phyloP scores from a whole-genome alignment of 371 early-diverging fungal species.

The Blakeslea trispora region DNA sequence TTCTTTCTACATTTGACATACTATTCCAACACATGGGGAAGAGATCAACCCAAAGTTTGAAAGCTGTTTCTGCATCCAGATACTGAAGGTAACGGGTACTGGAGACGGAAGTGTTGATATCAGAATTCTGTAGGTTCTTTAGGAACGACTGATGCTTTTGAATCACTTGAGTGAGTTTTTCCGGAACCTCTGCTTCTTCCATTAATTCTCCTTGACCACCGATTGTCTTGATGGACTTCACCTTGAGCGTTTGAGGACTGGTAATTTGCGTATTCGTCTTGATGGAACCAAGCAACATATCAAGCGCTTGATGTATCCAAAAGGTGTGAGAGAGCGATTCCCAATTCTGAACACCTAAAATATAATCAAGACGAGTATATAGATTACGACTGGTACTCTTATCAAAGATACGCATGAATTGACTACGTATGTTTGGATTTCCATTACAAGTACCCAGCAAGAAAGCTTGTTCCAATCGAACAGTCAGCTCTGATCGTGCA shows the following conservation, averaged over 20 bases:
- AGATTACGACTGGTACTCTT: constrained; percentile 70
- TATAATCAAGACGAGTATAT: constrained; percentile 80
- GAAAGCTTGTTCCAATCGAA: constrained; percentile 92
- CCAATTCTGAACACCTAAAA: constrained; percentile 96
- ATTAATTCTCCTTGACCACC: constrained; percentile 17
- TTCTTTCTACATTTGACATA: constrained; percentile 72
- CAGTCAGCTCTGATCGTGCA: constrained; percentile 87
- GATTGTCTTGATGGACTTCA: constrained; percentile 52
- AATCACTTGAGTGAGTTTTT: constrained; percentile 40
- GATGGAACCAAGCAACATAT: constrained; percentile 79
- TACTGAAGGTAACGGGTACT: constrained; percentile 75
- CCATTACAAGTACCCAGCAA: constrained; percentile 82
- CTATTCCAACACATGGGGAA: constrained; percentile 86
- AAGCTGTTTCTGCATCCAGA: constrained; percentile 69
- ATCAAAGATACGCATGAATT: constrained; percentile 84
- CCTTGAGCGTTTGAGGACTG: constrained; percentile 49
- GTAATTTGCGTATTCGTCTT: constrained; percentile 40
- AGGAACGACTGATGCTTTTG: constrained; percentile 63
- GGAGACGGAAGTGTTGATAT: constrained; percentile 47
- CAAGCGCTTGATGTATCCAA: constrained; percentile 92
- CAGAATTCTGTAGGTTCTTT: constrained; percentile 54
- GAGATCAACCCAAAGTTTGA: constrained; percentile 79
- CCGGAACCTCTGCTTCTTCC: constrained; percentile 14
- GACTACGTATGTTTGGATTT: constrained; percentile 75
- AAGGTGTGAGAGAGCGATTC: constrained; percentile 81